Conservation (phyloP, 441 rosid genomes). For the Syzygium syzygioides region DNA sequence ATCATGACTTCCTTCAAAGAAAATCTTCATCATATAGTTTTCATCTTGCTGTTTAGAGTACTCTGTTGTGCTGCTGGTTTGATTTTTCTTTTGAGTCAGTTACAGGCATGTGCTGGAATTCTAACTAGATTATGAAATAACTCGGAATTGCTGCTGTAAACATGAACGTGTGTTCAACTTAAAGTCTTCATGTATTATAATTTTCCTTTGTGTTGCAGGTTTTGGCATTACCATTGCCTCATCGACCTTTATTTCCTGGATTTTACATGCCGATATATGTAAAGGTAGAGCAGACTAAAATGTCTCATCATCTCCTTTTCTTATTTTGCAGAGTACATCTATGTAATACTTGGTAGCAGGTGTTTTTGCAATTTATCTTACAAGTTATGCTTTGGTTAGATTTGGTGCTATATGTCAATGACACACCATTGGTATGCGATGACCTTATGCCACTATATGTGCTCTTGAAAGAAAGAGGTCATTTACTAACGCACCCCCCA, state of each 20-base stretch:
- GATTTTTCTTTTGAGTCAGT: not conserved
- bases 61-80: not conserved
- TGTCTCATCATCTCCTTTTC: not conserved
- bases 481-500: not conserved
- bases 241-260: constrained; percentile 96
- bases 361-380: not conserved
- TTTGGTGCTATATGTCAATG: not conserved
- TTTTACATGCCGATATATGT: constrained; percentile 97
- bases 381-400: not conserved
- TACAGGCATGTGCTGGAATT: not conserved
- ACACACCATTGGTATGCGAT: not conserved
- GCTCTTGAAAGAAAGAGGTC: not conserved
- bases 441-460: not conserved
- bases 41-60: not conserved
- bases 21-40: not conserved
- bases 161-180: not conserved
- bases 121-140: not conserved
- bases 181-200: not conserved
- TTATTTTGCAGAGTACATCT: not conserved
- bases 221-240: constrained; percentile 82
- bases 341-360: not conserved
- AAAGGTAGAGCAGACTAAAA: constrained; percentile 51
- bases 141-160: not conserved
- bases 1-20: not conserved
- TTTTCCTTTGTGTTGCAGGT: constrained; percentile 40